phyloP scores from a whole-genome alignment of 805 yeast species.

The Candida quercuum region DNA sequence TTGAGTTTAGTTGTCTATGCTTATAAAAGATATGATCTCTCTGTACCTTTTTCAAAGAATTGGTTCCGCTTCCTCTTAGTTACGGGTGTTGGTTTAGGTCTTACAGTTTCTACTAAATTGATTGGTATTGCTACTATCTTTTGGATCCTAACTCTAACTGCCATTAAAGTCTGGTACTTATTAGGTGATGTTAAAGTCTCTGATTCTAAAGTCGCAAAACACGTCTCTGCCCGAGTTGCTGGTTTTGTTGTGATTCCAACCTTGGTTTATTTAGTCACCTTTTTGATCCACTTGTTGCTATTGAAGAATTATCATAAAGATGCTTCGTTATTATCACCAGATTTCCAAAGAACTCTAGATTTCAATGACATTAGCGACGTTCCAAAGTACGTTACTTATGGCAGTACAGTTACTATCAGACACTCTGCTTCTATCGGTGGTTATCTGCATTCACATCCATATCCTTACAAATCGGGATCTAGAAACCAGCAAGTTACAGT shows the following conservation, averaged over 20 bases:
- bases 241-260: slow-evolving; percentile 50
- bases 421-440: slow-evolving; percentile 67
- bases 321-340: slow-evolving; percentile 61
- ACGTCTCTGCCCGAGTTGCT: slow-evolving; percentile 33
- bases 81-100: slow-evolving; percentile 48
- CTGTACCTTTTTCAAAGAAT: slow-evolving; percentile 35
- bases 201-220: slow-evolving; percentile 31
- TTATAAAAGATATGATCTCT: slow-evolving; percentile 43
- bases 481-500: slow-evolving; percentile 77
- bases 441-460: slow-evolving; percentile 75
- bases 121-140: slow-evolving; percentile 62
- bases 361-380: slow-evolving; percentile 33
- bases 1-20: slow-evolving; percentile 44
- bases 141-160: slow-evolving; percentile 52
- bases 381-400: slow-evolving; percentile 67
- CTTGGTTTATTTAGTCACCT: slow-evolving; percentile 49
- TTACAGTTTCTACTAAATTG: slow-evolving; percentile 58
- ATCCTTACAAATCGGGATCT: slow-evolving; percentile 58
- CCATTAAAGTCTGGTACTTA: slow-evolving; percentile 53
- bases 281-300: slow-evolving; percentile 49
- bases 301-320: slow-evolving; percentile 44
- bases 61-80: slow-evolving; percentile 52
- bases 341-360: slow-evolving; percentile 57
- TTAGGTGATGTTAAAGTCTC: slow-evolving; percentile 62
- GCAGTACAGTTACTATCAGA: slow-evolving; percentile 66